Conservation (phyloP, 768 basidiomycete genomes). For the Boletellus emodensis region DNA sequence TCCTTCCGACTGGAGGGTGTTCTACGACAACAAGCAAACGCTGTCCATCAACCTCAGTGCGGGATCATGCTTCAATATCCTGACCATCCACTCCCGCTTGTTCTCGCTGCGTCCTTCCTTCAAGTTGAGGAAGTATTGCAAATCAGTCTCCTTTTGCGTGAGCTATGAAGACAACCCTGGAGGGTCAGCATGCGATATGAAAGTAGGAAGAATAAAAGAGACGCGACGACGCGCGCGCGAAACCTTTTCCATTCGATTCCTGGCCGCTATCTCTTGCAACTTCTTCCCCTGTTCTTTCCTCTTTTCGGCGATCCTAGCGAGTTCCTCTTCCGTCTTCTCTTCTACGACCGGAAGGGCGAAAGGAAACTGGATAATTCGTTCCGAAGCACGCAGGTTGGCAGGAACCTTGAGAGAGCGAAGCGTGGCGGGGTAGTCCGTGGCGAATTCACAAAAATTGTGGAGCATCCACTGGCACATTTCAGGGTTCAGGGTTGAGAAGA, state of each 20-base stretch:
- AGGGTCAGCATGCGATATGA: background rate
- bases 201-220: background rate
- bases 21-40: slow-evolving; percentile 33
- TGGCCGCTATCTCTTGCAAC: slow-evolving; percentile 88
- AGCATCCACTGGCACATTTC: slow-evolving; percentile 75
- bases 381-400: slow-evolving; percentile 52
- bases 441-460: slow-evolving; percentile 79
- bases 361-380: slow-evolving; percentile 86
- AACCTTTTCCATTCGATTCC: slow-evolving; percentile 82
- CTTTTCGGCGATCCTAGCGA: slow-evolving; percentile 72
- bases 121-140: slow-evolving; percentile 61
- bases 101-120: slow-evolving; percentile 56
- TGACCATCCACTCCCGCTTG: slow-evolving; percentile 74
- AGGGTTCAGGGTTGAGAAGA: background rate
- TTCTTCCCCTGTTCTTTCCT: slow-evolving; percentile 82
- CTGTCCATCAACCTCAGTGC: background rate
- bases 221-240: background rate
- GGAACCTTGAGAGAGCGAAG: slow-evolving; percentile 72
- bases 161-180: slow-evolving; percentile 41
- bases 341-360: slow-evolving; percentile 58
- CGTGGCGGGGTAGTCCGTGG: slow-evolving; percentile 66
- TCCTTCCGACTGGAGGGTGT: slow-evolving; percentile 60
- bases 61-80: slow-evolving; percentile 13
- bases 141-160: slow-evolving; percentile 68
- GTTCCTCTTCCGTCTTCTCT: slow-evolving; percentile 90